phyloP scores from a whole-genome alignment of 1,284 basidiomycete species.

The Ceratobasidium sp. region DNA sequence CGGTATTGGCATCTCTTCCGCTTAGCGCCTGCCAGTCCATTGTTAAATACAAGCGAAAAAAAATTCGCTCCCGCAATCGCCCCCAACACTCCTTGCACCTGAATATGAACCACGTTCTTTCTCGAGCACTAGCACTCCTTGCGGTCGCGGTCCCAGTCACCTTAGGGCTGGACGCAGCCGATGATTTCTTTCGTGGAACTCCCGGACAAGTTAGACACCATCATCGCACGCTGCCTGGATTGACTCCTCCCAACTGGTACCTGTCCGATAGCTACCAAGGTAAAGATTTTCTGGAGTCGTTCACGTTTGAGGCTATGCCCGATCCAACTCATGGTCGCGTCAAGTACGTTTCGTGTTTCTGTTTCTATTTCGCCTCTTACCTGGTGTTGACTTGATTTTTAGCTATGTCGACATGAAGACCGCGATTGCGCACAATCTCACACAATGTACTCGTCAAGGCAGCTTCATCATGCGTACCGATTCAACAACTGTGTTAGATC shows the following conservation, averaged over 20 bases:
- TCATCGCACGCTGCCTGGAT: neutral
- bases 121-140: neutral
- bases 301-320: conserved; percentile 66
- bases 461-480: conserved; percentile 52
- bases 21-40: neutral
- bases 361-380: neutral
- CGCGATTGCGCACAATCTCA: conserved; percentile 49
- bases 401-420: conserved; percentile 51
- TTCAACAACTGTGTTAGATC: conserved; percentile 47
- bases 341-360: conserved; percentile 63
- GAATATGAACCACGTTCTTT: conserved; percentile 10
- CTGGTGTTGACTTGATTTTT: neutral
- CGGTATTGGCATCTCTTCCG: conserved; percentile 4
- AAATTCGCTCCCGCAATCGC: neutral
- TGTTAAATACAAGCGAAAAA: neutral
- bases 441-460: conserved; percentile 33
- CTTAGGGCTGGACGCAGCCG: conserved; percentile 4
- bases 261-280: conserved; percentile 64
- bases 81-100: neutral
- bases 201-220: neutral
- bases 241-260: conserved; percentile 1
- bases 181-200: conserved; percentile 9
- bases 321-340: conserved; percentile 77
- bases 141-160: neutral
- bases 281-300: conserved; percentile 65